A percentile compares a stretch with the other conserved stretches of the same genome.
Evolutionary conservation across 1,284 basidiomycete genomes (phyloP).

Genomic region (Vanrija humicola): DNA sequence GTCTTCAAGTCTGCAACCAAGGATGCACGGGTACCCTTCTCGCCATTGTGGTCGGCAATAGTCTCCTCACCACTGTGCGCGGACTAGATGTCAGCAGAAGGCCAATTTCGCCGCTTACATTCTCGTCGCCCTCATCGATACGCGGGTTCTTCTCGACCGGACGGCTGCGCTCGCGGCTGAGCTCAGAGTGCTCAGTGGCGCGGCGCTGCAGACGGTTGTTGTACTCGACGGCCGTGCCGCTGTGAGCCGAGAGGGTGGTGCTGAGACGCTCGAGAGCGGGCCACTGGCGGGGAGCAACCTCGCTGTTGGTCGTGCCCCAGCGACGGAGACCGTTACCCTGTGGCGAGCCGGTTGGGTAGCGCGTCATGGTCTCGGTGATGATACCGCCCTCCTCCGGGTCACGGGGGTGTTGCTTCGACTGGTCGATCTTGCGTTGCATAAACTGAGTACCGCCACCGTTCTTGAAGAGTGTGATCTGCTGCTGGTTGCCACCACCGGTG

Average conservation of each 20-base stretch:
- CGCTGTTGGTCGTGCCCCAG: neutral
- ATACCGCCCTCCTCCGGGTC: neutral
- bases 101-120: no score
- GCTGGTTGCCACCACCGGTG: constrained; percentile 30
- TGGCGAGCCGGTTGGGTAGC: neutral
- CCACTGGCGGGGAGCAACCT: neutral
- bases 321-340: neutral
- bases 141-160: no score
- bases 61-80: no score
- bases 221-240: neutral
- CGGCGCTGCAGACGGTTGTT: neutral
- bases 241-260: neutral
- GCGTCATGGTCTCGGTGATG: neutral
- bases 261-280: neutral
- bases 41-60: no score
- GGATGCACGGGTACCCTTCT: constrained; percentile 7
- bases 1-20: no score
- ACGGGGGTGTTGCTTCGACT: neutral
- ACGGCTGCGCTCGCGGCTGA: no score
- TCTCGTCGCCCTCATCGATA: no score
- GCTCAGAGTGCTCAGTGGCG: no score
- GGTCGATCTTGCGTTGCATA: neutral
- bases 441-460: neutral
- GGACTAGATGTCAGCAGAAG: no score
- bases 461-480: constrained; percentile 10